phyloP scores from a whole-genome alignment of 2,329 filamentous ascomycete genomes.

The Cercospora nicotianae region DNA sequence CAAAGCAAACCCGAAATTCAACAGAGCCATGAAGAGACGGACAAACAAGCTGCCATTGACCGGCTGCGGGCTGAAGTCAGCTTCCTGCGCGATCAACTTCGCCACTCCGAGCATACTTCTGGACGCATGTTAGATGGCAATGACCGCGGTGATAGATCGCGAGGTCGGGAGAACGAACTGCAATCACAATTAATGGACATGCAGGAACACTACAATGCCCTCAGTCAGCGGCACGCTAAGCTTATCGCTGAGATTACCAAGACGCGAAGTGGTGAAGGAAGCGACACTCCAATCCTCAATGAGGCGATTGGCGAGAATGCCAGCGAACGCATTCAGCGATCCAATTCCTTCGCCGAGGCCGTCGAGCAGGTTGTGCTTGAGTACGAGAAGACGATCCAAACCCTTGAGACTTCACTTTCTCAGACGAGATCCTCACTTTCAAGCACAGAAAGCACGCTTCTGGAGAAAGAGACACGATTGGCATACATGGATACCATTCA shows the following conservation, averaged over 20 bases:
- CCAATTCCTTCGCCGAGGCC: slow-evolving; percentile 91
- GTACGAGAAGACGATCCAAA: slow-evolving; percentile 98
- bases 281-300: slow-evolving; percentile 60
- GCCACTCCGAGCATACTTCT: slow-evolving; percentile 71
- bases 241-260: slow-evolving; percentile 91
- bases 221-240: slow-evolving; percentile 92
- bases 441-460: slow-evolving; percentile 76
- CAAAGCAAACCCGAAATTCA: slow-evolving; percentile 98
- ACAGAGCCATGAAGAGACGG: slow-evolving; percentile 80
- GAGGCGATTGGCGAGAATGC: slow-evolving; percentile 72
- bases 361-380: slow-evolving; percentile 95
- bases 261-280: slow-evolving; percentile 65
- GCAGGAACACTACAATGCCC: slow-evolving; percentile 90
- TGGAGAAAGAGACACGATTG: slow-evolving; percentile 92
- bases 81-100: slow-evolving; percentile 91
- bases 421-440: slow-evolving; percentile 82
- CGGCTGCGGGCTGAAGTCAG: slow-evolving; percentile 89
- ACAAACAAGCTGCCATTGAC: slow-evolving; percentile 92
- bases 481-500: slow-evolving; percentile 93
- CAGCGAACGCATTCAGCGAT: slow-evolving; percentile 85
- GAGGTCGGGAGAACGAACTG: slow-evolving; percentile 71
- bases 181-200: slow-evolving; percentile 90
- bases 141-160: slow-evolving; percentile 59
- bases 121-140: slow-evolving; percentile 66
- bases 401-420: slow-evolving; percentile 84